These are phyloP conservation scores for Phymatotrichopsis omnivora DNA, from an alignment of 2,329 filamentous ascomycete genomes.

Conservation along the genomic window DNA sequence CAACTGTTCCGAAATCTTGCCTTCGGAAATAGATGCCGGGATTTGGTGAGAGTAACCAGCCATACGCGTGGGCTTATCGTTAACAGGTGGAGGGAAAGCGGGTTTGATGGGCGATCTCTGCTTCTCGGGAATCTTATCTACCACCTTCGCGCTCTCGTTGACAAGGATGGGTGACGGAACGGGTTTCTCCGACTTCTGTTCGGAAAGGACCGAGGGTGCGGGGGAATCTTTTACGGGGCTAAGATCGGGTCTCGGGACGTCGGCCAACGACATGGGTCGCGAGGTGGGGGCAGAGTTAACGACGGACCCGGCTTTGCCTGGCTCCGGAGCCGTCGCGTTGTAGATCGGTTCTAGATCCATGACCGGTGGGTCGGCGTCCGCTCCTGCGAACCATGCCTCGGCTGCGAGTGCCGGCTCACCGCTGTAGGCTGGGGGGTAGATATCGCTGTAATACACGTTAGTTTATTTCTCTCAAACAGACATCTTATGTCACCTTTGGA, in stretches of 20 bases:
- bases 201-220: conserved; percentile 40
- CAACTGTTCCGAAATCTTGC: conserved; percentile 51
- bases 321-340: conserved; percentile 34
- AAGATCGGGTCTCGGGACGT: too few species aligned
- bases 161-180: conserved; percentile 31
- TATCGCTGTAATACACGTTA: conserved; percentile 89
- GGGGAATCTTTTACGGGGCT: conserved; percentile 28
- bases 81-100: conserved; percentile 14
- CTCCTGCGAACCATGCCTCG: conserved; percentile 76
- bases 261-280: too few species aligned
- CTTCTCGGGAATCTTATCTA: conserved; percentile 31
- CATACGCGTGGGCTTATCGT: too few species aligned
- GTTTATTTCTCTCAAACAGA: conserved; percentile 40
- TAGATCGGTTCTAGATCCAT: conserved; percentile 90
- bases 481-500: conserved; percentile 25
- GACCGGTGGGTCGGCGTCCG: conserved; percentile 75
- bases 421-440: conserved; percentile 79
- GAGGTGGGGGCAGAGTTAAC: too few species aligned
- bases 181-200: conserved; percentile 35
- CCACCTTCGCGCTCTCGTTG: conserved; percentile 36
- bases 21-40: conserved; percentile 39
- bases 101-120: conserved; percentile 35
- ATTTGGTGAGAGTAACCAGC: conserved; percentile 28
- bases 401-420: conserved; percentile 69
- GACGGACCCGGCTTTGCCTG: conserved; percentile 14